phyloP scores from a whole-genome alignment of 2,329 filamentous ascomycete species.

The Arthroderma sp. region DNA sequence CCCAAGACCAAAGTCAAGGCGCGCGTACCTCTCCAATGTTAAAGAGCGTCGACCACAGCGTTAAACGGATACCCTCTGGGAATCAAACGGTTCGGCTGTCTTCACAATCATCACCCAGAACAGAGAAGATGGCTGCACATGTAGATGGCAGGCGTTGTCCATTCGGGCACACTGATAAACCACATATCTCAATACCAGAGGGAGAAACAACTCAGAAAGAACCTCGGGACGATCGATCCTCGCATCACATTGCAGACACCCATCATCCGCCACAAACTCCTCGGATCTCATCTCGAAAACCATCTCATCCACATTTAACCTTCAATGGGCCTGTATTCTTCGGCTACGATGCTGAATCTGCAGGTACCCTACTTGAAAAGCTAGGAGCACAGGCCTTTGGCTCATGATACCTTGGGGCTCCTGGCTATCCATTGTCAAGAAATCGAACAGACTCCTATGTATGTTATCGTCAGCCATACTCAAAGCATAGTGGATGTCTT shows the following conservation, averaged over 20 bases:
- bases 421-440: too few species aligned
- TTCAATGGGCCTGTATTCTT: slow-evolving; percentile 93
- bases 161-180: too few species aligned
- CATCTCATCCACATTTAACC: slow-evolving; percentile 41
- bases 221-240: too few species aligned
- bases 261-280: slow-evolving; percentile 1
- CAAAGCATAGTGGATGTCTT: background rate
- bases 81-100: too few species aligned
- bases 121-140: too few species aligned
- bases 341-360: slow-evolving; percentile 74
- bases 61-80: too few species aligned
- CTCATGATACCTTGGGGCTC: too few species aligned
- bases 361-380: slow-evolving; percentile 59
- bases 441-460: slow-evolving; percentile 2
- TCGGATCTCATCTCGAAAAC: background rate
- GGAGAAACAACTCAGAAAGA: too few species aligned
- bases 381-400: slow-evolving; percentile 15
- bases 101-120: too few species aligned
- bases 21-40: slow-evolving; percentile 10
- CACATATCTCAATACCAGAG: too few species aligned
- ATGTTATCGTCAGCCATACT: background rate
- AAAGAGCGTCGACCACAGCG: too few species aligned
- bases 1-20: slow-evolving; percentile 28
- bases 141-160: too few species aligned
- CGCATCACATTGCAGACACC: slow-evolving; percentile 1